phyloP scores from a whole-genome alignment of 1,139 yeast species.

The Arxiozyma bovina region DNA sequence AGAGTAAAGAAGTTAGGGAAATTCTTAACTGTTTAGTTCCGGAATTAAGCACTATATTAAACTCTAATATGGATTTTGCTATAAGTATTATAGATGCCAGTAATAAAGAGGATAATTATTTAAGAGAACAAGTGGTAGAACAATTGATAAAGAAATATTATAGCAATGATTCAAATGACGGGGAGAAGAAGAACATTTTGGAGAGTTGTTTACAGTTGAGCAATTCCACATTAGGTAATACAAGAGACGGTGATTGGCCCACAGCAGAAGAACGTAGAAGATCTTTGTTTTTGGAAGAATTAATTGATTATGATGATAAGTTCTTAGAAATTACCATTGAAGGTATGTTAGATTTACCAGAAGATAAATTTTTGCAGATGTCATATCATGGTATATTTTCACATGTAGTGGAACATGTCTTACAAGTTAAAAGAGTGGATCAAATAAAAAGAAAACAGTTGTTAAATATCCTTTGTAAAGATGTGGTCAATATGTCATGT shows the following conservation, averaged over 20 bases:
- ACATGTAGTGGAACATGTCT: constrained; percentile 64
- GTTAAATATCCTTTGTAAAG: constrained; percentile 51
- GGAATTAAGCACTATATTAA: constrained; percentile 50
- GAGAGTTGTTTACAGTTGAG: constrained; percentile 60
- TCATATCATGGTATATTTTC: constrained; percentile 84
- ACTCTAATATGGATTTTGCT: constrained; percentile 65
- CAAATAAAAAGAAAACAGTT: constrained; percentile 56
- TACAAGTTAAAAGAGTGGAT: constrained; percentile 44
- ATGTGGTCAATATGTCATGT: constrained; percentile 57
- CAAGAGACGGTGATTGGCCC: constrained; percentile 75
- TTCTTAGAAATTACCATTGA: constrained; percentile 53
- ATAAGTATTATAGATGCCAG: constrained; percentile 64
- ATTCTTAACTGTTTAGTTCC: constrained; percentile 67
- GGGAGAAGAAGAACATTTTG: constrained; percentile 39
- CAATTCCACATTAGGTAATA: constrained; percentile 69
- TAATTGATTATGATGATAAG: constrained; percentile 55
- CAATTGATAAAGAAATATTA: constrained; percentile 55
- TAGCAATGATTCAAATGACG: constrained; percentile 34
- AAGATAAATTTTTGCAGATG: constrained; percentile 55
- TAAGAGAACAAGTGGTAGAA: constrained; percentile 54
- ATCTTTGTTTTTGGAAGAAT: constrained; percentile 60
- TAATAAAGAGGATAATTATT: constrained; percentile 47
- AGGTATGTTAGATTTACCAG: constrained; percentile 51
- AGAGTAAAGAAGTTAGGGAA: constrained; percentile 49
- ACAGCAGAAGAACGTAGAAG: constrained; percentile 83